phyloP scores from a whole-genome alignment of 2,329 filamentous ascomycete species.

The Pseudogymnoascus sp. region DNA sequence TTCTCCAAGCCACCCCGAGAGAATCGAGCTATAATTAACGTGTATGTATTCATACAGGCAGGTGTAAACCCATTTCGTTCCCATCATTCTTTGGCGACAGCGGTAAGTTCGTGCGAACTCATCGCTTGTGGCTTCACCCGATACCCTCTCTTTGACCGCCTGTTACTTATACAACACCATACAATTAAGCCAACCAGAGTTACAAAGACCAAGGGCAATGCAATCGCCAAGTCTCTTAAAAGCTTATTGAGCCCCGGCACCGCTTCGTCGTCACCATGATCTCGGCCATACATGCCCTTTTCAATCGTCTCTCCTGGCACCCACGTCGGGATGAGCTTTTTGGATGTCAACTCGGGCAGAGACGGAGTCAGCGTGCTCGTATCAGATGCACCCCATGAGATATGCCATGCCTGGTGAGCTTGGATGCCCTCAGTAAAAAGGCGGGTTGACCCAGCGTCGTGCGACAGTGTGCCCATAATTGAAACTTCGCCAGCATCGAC shows the following conservation, averaged over 20 bases:
- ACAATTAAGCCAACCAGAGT: not conserved
- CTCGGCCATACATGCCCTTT: not conserved
- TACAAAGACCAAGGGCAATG: not conserved
- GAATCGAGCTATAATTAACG: not conserved
- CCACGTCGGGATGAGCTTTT: not conserved
- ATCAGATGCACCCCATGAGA: not conserved
- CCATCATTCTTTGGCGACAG: not conserved
- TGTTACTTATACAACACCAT: not conserved
- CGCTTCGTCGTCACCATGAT: not conserved
- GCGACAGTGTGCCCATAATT: not conserved
- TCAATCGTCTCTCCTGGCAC: not conserved
- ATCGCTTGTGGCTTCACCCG: not conserved
- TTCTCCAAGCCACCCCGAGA: not conserved
- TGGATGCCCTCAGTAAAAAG: not conserved
- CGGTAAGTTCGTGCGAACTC: not conserved
- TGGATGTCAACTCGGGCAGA: not conserved
- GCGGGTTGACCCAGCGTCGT: not conserved
- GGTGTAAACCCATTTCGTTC: not conserved
- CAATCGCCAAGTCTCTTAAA: not conserved
- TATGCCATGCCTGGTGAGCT: not conserved
- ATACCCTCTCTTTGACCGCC: not conserved
- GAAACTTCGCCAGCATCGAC: not conserved
- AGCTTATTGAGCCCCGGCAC: not conserved
- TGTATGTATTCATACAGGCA: not conserved
- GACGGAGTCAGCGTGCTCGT: not conserved